These are phyloP conservation scores for Phoma sp. DNA, from an alignment of 2,329 filamentous ascomycete genomes.

Conservation along the genomic window DNA sequence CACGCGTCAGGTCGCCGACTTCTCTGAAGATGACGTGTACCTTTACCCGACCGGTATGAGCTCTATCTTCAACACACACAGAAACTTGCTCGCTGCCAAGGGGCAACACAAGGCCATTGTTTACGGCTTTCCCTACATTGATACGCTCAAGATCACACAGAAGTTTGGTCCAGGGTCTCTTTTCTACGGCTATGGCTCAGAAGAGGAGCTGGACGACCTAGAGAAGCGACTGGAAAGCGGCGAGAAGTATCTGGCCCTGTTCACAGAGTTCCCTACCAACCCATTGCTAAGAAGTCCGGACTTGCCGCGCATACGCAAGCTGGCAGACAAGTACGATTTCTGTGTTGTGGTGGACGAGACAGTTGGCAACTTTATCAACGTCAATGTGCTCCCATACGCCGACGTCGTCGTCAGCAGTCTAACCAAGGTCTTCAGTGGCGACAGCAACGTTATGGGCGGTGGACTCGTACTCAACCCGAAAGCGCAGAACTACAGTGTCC, in stretches of 20 bases:
- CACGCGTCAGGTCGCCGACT: slow-evolving; percentile 60
- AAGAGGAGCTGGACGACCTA: slow-evolving; percentile 81
- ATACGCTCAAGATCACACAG: slow-evolving; percentile 91
- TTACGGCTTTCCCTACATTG: slow-evolving; percentile 97
- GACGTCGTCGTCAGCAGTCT: slow-evolving; percentile 94
- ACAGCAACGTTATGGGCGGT: slow-evolving; percentile 98
- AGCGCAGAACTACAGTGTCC: slow-evolving; percentile 68
- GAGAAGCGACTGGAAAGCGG: slow-evolving; percentile 73
- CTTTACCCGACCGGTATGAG: slow-evolving; percentile 93
- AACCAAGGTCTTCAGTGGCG: slow-evolving; percentile 96
- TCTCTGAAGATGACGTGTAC: slow-evolving; percentile 86
- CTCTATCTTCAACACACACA: slow-evolving; percentile 88
- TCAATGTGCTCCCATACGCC: slow-evolving; percentile 86
- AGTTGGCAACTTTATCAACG: slow-evolving; percentile 93
- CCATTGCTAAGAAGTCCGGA: slow-evolving; percentile 86
- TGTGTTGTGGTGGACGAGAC: slow-evolving; percentile 94
- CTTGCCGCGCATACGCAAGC: slow-evolving; percentile 74
- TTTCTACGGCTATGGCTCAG: slow-evolving; percentile 84
- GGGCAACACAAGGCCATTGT: slow-evolving; percentile 77
- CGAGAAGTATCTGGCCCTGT: slow-evolving; percentile 80
- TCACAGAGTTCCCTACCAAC: slow-evolving; percentile 95
- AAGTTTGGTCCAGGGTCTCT: slow-evolving; percentile 90
- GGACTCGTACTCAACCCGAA: slow-evolving; percentile 70
- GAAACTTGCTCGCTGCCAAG: slow-evolving; percentile 69
- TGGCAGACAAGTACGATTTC: slow-evolving; percentile 87